A percentile compares a stretch with the other conserved stretches of the same genome.
Evolutionary conservation across 148 eudicot species (phyloP).

Genomic region (Heliosperma pusillum): DNA sequence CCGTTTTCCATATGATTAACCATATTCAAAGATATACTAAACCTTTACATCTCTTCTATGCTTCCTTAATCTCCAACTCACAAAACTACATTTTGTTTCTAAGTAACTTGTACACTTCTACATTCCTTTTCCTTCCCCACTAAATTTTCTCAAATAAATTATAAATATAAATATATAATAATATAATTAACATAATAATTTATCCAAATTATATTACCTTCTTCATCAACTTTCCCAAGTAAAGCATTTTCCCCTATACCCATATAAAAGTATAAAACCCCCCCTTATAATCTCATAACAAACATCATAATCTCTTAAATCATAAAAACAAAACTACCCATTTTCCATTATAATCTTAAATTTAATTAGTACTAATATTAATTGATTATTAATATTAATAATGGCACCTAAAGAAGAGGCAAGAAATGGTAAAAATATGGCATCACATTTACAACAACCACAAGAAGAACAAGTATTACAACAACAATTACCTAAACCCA

Average conservation of each 20-base stretch:
- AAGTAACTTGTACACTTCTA: slow-evolving; percentile 26
- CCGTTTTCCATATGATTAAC: slow-evolving; percentile 7
- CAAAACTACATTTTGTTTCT: neutral
- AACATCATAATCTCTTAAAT: neutral
- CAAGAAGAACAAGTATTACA: neutral
- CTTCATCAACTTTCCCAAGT: slow-evolving; percentile 39
- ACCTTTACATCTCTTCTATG: neutral
- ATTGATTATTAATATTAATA: too few species aligned
- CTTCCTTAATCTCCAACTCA: neutral
- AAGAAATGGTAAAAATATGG: slow-evolving; percentile 16
- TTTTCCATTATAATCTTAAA: neutral
- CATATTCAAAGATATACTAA: slow-evolving; percentile 30
- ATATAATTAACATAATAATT: neutral
- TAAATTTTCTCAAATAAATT: slow-evolving; percentile 10
- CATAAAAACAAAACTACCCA: neutral
- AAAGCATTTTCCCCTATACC: slow-evolving; percentile 35
- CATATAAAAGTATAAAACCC: too few species aligned
- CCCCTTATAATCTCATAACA: too few species aligned
- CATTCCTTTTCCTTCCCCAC: slow-evolving; percentile 22
- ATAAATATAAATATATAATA: neutral
- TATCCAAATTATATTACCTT: slow-evolving; percentile 14
- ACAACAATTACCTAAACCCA: slow-evolving; percentile 21
- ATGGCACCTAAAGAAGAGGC: slow-evolving; percentile 27
- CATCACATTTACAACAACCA: slow-evolving; percentile 25
- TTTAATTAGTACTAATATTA: neutral